Evolutionary conservation across 176 grass and related monocot species (phyloP), one percentile per base, ranked within the genome.

Genomic region (Musa itinerans): DNA sequence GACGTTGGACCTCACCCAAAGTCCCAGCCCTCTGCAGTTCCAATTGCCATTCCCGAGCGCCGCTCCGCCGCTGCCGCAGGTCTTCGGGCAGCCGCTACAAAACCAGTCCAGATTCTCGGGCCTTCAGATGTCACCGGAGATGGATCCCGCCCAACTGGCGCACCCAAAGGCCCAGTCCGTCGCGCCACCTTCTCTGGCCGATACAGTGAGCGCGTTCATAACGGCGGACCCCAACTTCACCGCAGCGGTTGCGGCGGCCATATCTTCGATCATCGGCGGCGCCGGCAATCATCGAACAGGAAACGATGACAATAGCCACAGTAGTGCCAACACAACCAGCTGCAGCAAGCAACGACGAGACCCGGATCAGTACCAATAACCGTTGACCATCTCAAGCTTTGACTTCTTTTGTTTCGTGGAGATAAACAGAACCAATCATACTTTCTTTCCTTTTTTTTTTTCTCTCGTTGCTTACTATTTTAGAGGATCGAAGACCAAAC

Each of bases 191-290:
- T 84, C 92, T 63, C 84, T 84, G 5, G 92, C 92, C 17, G 92
- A 80, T 56, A 89, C 92, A 0, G 92, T 89, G 0, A 88, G 89
- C 0, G 92, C 92, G 0, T 89, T 89, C 3, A 96, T 96, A 79
- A 92, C 92, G 0, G 89, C 92, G 0, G 92, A 96, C 72, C 92
- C 92, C 0, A 96, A 92, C 82, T 96, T 96, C 86, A 96, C 89
- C 2, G 71, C 86, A 27, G 92, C 92, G 2, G 86, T 96, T 14
- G 92, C 92, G 0, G 89, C 89, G 2, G 92, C 92, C 70, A 96
- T 96, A 77, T 75, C 84, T 24, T 96, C 92, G 7, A 92, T 96
- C 54, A 92, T 96, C 9, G 86, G 86, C 17, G 84, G 84, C 57
- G 8, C 57, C 0, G 84, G 80, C 29, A 34, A 34, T 19, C 81